phyloP scores from a whole-genome alignment of 2,329 filamentous ascomycete species.

The Exophiala aquamarina region DNA sequence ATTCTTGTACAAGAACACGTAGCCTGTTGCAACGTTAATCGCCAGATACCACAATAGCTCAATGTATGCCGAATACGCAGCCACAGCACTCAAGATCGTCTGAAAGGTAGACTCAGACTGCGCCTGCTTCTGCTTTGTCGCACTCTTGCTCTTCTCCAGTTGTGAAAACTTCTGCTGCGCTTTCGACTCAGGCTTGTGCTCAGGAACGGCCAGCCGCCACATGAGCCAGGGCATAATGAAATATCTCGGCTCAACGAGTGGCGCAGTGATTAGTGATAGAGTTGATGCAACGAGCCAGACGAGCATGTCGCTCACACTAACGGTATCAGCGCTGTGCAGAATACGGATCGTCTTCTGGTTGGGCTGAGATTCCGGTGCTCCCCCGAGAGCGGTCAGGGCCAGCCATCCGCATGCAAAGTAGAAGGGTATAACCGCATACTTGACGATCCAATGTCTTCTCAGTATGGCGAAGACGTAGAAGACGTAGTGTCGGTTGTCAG shows the following conservation, averaged over 20 bases:
- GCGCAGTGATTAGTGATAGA: slow-evolving; percentile 80
- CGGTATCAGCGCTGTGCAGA: slow-evolving; percentile 26
- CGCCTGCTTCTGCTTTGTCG: slow-evolving; percentile 20
- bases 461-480: slow-evolving; percentile 95
- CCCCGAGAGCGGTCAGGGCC: slow-evolving; percentile 62
- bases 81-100: slow-evolving; percentile 29
- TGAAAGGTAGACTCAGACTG: slow-evolving; percentile 16
- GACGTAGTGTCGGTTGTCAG: slow-evolving; percentile 95
- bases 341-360: slow-evolving; percentile 22
- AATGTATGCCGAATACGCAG: slow-evolving; percentile 39
- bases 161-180: neutral
- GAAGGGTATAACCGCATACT: slow-evolving; percentile 65
- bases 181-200: slow-evolving; percentile 11
- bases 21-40: slow-evolving; percentile 54
- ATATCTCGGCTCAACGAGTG: slow-evolving; percentile 91
- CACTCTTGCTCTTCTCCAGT: slow-evolving; percentile 2
- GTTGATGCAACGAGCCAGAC: slow-evolving; percentile 69
- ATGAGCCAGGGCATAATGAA: slow-evolving; percentile 95
- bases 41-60: slow-evolving; percentile 59
- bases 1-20: slow-evolving; percentile 56
- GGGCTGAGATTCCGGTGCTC: slow-evolving; percentile 1
- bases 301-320: slow-evolving; percentile 54
- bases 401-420: slow-evolving; percentile 73
- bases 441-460: slow-evolving; percentile 61
- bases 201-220: slow-evolving; percentile 75